Evolutionary conservation across 495 filamentous ascomycete species (phyloP).

Genomic region (Mytilinidion resinicola): DNA sequence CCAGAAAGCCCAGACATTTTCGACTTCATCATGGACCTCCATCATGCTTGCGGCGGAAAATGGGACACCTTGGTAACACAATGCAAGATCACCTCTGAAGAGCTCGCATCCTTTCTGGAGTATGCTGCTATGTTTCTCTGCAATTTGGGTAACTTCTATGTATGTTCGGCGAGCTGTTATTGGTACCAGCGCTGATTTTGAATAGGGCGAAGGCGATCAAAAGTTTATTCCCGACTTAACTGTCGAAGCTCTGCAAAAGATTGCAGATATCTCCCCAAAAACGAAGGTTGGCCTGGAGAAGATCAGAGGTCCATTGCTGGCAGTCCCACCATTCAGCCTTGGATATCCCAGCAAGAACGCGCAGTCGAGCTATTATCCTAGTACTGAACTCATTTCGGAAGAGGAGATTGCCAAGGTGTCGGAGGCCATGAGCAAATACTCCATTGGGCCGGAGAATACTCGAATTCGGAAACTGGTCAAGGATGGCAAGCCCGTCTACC

Average conservation of each 20-base stretch:
- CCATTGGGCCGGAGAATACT: slow-evolving; percentile 33
- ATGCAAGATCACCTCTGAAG: slow-evolving; percentile 1
- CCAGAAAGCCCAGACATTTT: slow-evolving; percentile 38
- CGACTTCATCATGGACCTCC: slow-evolving; percentile 39
- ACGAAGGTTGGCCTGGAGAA: background rate
- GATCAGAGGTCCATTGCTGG: slow-evolving; percentile 13
- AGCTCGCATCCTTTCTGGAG: slow-evolving; percentile 18
- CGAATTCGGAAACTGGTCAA: slow-evolving; percentile 21
- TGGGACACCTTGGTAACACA: slow-evolving; percentile 31
- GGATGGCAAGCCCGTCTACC: slow-evolving; percentile 6
- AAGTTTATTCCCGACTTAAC: slow-evolving; percentile 31
- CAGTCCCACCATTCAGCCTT: slow-evolving; percentile 23
- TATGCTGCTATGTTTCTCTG: slow-evolving; percentile 29
- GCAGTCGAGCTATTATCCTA: slow-evolving; percentile 32
- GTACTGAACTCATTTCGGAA: slow-evolving; percentile 15
- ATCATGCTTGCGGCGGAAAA: slow-evolving; percentile 31
- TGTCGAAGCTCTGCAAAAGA: slow-evolving; percentile 10
- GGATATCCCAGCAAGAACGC: slow-evolving; percentile 23
- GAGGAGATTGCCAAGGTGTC: slow-evolving; percentile 28
- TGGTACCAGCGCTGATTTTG: background rate
- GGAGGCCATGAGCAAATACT: slow-evolving; percentile 19
- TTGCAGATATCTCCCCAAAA: slow-evolving; percentile 14
- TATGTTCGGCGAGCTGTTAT: background rate
- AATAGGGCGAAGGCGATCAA: slow-evolving; percentile 28
- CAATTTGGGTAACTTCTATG: slow-evolving; percentile 30